Evolutionary conservation across 2,329 filamentous ascomycete species (phyloP).

Genomic region (Claviceps sp.): DNA sequence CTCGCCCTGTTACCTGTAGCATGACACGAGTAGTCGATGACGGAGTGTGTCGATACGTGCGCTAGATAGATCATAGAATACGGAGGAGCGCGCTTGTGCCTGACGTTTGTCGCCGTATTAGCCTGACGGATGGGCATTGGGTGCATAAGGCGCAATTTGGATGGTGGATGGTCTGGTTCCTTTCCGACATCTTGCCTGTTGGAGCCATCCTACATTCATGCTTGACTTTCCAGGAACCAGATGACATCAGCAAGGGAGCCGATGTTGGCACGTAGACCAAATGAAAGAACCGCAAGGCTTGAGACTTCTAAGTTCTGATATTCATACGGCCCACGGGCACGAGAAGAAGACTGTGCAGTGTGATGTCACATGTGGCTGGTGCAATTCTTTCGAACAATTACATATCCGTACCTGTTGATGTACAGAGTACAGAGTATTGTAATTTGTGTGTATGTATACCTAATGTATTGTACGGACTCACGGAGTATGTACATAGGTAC

Average conservation of each 20-base stretch:
- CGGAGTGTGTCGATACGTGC: background rate
- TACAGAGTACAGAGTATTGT: no score
- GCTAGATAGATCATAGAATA: background rate
- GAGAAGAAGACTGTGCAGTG: background rate
- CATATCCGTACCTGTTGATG: background rate
- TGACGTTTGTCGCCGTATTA: background rate
- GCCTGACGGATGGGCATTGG: background rate
- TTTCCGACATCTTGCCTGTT: background rate
- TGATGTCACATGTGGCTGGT: background rate
- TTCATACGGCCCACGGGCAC: background rate
- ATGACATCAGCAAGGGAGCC: background rate
- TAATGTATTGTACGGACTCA: no score
- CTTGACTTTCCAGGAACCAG: background rate
- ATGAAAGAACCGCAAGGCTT: background rate
- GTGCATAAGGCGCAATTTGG: slow-evolving; percentile 4
- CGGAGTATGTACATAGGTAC: no score
- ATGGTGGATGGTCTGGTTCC: background rate
- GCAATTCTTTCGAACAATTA: background rate
- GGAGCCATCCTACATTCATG: background rate
- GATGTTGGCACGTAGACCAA: background rate
- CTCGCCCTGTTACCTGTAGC: background rate
- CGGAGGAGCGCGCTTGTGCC: background rate
- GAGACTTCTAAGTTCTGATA: background rate
- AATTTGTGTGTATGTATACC: no score
- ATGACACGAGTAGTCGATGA: background rate